A percentile compares a stretch with the other conserved stretches of the same genome.
phyloP scores from a whole-genome alignment of 208 protist species.

The Trypanosoma boissoni region DNA sequence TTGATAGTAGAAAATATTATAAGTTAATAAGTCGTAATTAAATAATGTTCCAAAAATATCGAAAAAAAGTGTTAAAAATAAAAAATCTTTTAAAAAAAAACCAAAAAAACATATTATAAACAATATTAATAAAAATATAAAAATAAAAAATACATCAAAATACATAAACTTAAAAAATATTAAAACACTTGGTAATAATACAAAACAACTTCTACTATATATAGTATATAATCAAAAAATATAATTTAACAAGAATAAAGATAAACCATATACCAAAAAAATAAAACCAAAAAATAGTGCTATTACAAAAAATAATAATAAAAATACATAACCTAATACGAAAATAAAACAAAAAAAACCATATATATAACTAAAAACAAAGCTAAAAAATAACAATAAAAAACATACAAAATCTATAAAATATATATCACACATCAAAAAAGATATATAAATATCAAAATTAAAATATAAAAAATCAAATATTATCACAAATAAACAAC shows the following conservation, averaged over 20 bases:
- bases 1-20: constrained; percentile 48
- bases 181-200: constrained; percentile 50
- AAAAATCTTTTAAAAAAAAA: constrained; percentile 89
- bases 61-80: constrained; percentile 89
- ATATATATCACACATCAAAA: constrained; percentile 75
- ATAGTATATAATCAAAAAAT: constrained; percentile 72
- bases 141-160: constrained; percentile 85
- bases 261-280: constrained; percentile 61
- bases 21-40: constrained; percentile 58
- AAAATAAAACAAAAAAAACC: constrained; percentile 87
- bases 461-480: constrained; percentile 90
- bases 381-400: constrained; percentile 82
- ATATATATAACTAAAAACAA: constrained; percentile 68
- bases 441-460: constrained; percentile 84
- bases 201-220: constrained; percentile 75
- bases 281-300: constrained; percentile 83
- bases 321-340: constrained; percentile 75
- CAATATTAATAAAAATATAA: constrained; percentile 80
- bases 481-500: constrained; percentile 85
- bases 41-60: constrained; percentile 66
- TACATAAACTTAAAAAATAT: constrained; percentile 88
- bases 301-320: constrained; percentile 81
- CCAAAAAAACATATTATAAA: constrained; percentile 84
- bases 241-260: constrained; percentile 57
- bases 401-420: constrained; percentile 88